Base-by-base conservation (phyloP, 257 asterid genomes). In the Cinchona pubescens region DNA sequence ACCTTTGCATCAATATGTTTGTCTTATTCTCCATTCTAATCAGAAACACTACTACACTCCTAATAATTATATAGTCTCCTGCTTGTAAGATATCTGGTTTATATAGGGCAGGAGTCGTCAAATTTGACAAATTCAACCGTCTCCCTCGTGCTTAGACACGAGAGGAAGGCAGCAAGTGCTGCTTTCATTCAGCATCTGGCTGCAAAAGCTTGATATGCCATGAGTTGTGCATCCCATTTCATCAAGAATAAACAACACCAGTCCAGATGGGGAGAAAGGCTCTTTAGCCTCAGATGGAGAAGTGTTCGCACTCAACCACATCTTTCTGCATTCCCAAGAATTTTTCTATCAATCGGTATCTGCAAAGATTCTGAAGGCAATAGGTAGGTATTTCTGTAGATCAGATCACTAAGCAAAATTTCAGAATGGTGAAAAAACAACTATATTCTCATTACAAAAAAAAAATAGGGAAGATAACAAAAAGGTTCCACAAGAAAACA, bases 1-100 rank as follows among this genome's bases (percentile, higher is more conserved):
- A 92, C 78, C 85, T 92, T 81, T 87, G 75, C 96, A 87, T 90
- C 82, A 92, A 79, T 43, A 88, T 55, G 71, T 84, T 90, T 34
- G 87, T 83, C 76, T 87, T 88, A 9, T 67, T 86, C 75, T 81
- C 91, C 96, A 89, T 84, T 65, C 58, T 53, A 38, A 42, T 62
- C 49, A 69, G 70, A 78, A 79, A 80, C 43, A 68, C 79, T 25
- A 70, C 70, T 38, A 64, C n/a, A 66, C 18, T 37, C 72, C 79
- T 73, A 71, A 13, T 70, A 71, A 58, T 68, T 71, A 40, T 48
- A 45, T n/a, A n/a, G 48, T 64, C 85, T 71, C 83, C 85, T 80
- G 75, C 81, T 65, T 38, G 53, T 32, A 42, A 14, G 37, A 67
- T 49, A 65, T 68, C 71, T 19, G 60, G 13, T 53, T 46, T 70